Evolutionary conservation across 768 basidiomycete species (phyloP).

Genomic region (Sarcodon sp.): DNA sequence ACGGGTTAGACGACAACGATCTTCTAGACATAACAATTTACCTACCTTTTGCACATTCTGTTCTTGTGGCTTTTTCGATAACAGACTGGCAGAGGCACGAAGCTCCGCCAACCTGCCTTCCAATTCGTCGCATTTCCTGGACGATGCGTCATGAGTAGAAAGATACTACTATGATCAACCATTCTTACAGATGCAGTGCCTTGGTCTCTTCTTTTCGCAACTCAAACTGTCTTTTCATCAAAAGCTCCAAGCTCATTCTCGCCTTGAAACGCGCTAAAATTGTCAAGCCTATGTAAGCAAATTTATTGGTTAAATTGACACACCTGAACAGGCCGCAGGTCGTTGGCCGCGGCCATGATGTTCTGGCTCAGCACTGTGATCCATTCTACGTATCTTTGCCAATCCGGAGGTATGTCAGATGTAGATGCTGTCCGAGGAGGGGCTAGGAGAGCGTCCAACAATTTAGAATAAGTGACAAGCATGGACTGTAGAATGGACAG

Average conservation of each 20-base stretch:
- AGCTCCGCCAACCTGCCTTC: slow-evolving; percentile 51
- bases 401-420: slow-evolving; percentile 41
- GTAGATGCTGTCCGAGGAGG: slow-evolving; percentile 44
- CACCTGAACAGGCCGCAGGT: slow-evolving; percentile 80
- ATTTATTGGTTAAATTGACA: slow-evolving; percentile 5
- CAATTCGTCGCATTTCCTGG: slow-evolving; percentile 61
- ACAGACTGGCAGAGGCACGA: slow-evolving; percentile 16
- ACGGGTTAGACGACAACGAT: background rate
- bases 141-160: background rate
- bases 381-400: slow-evolving; percentile 71
- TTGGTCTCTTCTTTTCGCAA: slow-evolving; percentile 61
- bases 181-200: slow-evolving; percentile 51
- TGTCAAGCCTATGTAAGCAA: background rate
- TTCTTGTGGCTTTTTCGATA: background rate
- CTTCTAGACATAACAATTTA: slow-evolving; percentile 7
- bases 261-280: slow-evolving; percentile 32
- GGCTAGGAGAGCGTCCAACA: slow-evolving; percentile 55
- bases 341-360: slow-evolving; percentile 83
- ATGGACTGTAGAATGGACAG: slow-evolving; percentile 63
- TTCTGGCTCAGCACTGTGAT: slow-evolving; percentile 73
- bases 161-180: background rate
- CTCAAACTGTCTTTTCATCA: slow-evolving; percentile 75
- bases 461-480: slow-evolving; percentile 64
- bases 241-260: slow-evolving; percentile 63
- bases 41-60: slow-evolving; percentile 2